Base-by-base conservation (phyloP, 192 early-diverging fungal genomes). In the Gaertneriomyces sp. region DNA sequence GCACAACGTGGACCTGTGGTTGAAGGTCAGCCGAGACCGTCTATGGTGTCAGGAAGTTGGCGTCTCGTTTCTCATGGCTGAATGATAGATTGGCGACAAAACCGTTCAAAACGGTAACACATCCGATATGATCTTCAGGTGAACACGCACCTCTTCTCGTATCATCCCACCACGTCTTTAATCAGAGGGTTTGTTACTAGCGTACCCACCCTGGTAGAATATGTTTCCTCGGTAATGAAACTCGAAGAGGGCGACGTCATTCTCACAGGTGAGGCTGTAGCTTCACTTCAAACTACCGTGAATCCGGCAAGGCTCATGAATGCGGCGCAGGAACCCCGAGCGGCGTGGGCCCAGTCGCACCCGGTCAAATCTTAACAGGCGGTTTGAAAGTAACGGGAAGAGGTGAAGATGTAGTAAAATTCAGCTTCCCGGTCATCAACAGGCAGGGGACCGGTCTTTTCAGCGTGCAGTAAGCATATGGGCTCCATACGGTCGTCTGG, bases 81-180 rank as follows among this genome's bases (percentile, higher is more conserved):
- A 51, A 5, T 51, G 49, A 51, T 17, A 88, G 68, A 64, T 83
- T 14, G 87, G 92, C 60, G 91, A 85, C 4, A 66, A 80, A 55
- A 76, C 88, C 47, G 84, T 46, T 7, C 93, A 98, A 78, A 74
- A 89, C 60, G 95, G 95, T n/a, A 72, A 77, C 46, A 96, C 96
- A 1, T 78, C 78, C 38, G 91, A 96, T 53, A 95, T 98, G 94
- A 85, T 98, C 43, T 98, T 98, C 76, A 85, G 83, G 88, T 90
- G 75, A 49, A 17, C 47, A 49, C 25, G 25, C 25, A 33, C 25
- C 25, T 33, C 25, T 33, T 33, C 25, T 33, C 25, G 25, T 33
- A 6, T 20, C 51, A 16, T 10, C 61, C 8, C 39, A 10, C 16
- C 16, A 17, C 42, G 41, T 51, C 14, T 3, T 40, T 33, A 33